Conservation (phyloP, 176 grass and related monocot genomes). For the Rhipidocladum racemiflorum region DNA sequence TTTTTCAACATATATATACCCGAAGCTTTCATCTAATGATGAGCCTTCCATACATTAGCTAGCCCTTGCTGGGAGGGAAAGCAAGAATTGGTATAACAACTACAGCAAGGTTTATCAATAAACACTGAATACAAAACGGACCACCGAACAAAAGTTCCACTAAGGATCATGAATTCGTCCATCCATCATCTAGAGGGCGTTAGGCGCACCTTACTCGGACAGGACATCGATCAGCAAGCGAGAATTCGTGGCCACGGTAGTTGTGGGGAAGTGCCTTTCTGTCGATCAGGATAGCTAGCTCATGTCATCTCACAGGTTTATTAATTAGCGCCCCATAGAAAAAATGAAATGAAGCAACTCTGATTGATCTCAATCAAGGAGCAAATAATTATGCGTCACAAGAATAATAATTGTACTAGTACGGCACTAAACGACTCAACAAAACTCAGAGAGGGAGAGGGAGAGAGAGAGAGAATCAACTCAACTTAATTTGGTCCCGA, state of each 20-base stretch:
- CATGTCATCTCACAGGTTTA: neutral
- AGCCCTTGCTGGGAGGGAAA: slow-evolving; percentile 16
- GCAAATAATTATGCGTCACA: neutral
- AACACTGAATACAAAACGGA: neutral
- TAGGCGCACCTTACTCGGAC: slow-evolving; percentile 50
- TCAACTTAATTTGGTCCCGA: neutral
- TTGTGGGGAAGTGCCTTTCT: slow-evolving; percentile 5
- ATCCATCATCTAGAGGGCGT: slow-evolving; percentile 14
- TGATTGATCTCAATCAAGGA: neutral
- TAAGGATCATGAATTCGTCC: neutral
- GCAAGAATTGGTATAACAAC: neutral
- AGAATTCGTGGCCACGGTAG: slow-evolving; percentile 31
- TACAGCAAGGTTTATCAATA: neutral
- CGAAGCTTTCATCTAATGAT: neutral
- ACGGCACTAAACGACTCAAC: neutral
- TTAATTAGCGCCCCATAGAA: neutral
- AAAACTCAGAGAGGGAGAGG: neutral
- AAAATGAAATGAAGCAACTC: neutral
- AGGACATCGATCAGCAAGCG: slow-evolving; percentile 27
- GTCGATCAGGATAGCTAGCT: neutral
- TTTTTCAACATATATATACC: neutral
- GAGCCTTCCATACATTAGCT: neutral
- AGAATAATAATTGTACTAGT: neutral
- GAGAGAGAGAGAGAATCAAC: neutral
- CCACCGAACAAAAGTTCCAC: neutral